Percentiles rank a stretch among this genome's conserved stretches.
phyloP scores from a whole-genome alignment of 1,139 yeast species.

The Kodamaea alishanica region DNA sequence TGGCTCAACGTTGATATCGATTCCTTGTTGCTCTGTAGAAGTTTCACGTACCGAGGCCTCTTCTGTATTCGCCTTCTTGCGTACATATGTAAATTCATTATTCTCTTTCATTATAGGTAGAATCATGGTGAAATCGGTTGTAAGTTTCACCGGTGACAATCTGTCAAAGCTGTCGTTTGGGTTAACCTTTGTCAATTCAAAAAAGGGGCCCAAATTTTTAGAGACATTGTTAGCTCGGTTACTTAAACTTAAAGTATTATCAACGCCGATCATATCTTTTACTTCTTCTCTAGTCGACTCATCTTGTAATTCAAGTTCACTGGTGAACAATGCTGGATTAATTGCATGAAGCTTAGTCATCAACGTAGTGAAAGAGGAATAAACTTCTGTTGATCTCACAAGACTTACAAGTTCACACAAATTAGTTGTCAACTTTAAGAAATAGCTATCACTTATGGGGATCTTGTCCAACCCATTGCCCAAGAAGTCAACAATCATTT shows the following conservation, averaged over 20 bases:
- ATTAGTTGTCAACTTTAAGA: conserved; percentile 24
- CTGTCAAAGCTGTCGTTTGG: conserved; percentile 15
- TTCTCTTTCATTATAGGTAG: conserved; percentile 23
- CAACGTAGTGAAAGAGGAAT: conserved; percentile 22
- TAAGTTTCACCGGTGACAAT: conserved; percentile 31
- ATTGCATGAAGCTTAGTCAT: conserved; percentile 30
- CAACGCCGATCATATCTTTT: conserved; percentile 32
- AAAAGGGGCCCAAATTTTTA: conserved; percentile 19
- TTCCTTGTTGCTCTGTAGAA: conserved; percentile 4
- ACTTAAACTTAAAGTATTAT: conserved; percentile 18
- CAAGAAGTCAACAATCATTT: conserved; percentile 29
- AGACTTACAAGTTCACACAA: conserved; percentile 34
- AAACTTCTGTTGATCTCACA: conserved; percentile 31
- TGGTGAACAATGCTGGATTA: conserved; percentile 26
- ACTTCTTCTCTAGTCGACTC: conserved; percentile 31
- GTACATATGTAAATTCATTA: conserved; percentile 14
- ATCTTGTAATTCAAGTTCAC: conserved; percentile 26
- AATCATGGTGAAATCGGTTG: conserved; percentile 39
- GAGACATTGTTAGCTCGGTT: conserved; percentile 12
- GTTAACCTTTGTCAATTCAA: conserved; percentile 29
- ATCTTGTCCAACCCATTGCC: conserved; percentile 25
- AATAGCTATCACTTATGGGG: conserved; percentile 34
- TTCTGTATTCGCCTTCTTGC: background rate
- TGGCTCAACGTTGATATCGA: conserved; percentile 8
- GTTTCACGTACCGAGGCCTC: conserved; percentile 1